Evolutionary conservation across 2,329 filamentous ascomycete species (phyloP), one percentile per base, ranked within the genome.

Genomic region (Neonectria sp.): DNA sequence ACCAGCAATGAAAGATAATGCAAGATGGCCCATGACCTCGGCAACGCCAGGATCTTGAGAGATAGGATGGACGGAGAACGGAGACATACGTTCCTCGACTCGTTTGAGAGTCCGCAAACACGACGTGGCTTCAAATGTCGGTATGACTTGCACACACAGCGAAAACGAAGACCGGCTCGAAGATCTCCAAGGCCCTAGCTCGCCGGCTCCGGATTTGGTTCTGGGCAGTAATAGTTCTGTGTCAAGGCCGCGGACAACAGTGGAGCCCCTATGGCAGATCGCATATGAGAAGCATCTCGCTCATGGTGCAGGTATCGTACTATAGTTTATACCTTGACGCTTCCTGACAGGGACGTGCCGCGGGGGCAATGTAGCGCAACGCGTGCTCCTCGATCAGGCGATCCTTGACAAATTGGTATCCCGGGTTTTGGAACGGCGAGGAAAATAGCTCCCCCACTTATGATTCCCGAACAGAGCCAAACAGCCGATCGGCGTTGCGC

Each of bases 381-480:
- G 48, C 27, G 3, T 24, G 24, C 12, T 33, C 17, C 6, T 25
- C 1, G 48, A 60, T 60, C 58, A 46, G 58, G 58, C 58, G 35
- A 60, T 53, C 46, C 31, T 43, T 60, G 58, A 60, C 58, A 60
- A 49, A 60, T 60, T 52, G 11, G 46, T 33, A 43, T 60, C 33
- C n/a, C 15, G 46, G 31, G 7, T 4, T 31, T 6, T 24, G 43
- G 48, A 52, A 53, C 33, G 58, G 25, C 37, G 48, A 43, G 33
- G 21, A 43, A 53, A 31, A 9, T 6, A 25, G 29, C 29, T 31
- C 21, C 48, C 46, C 48, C 58, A 45, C 35, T 17, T 33, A 25
- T 9, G 17, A 53, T 46, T 35, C 45, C 46, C 25, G 25, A 29
- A n/a, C 6, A 35, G 40, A 48, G n/a, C 12, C 15, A 60, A 49